Conservation (phyloP, 805 yeast genomes). For the Yarrowia phangngaensis region DNA sequence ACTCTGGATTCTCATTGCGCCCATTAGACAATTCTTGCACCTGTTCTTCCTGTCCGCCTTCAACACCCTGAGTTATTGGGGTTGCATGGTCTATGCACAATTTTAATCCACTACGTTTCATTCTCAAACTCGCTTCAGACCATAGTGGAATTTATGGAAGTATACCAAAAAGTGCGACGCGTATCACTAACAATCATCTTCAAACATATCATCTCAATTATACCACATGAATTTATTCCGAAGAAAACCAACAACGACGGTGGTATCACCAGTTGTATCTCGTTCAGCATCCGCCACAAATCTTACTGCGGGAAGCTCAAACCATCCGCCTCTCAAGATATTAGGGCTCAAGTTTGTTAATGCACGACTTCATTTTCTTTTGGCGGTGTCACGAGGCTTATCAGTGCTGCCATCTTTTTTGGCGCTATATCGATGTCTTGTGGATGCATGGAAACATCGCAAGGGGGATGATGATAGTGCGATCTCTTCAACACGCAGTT, state of each 20-base stretch:
- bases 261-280: slow-evolving; percentile 10
- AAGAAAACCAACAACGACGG: slow-evolving; percentile 17
- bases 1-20: no score
- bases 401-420: slow-evolving; percentile 65
- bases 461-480: slow-evolving; percentile 37
- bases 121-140: no score
- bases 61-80: slow-evolving; percentile 17
- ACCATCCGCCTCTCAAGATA: slow-evolving; percentile 45
- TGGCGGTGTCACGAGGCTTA: slow-evolving; percentile 74
- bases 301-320: slow-evolving; percentile 10
- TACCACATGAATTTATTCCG: background rate
- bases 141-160: background rate
- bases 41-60: no score
- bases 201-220: background rate
- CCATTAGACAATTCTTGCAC: no score
- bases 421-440: slow-evolving; percentile 44
- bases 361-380: slow-evolving; percentile 68
- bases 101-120: no score
- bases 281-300: slow-evolving; percentile 17
- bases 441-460: slow-evolving; percentile 37
- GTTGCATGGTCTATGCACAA: slow-evolving; percentile 20
- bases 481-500: slow-evolving; percentile 59
- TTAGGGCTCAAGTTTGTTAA: slow-evolving; percentile 68
- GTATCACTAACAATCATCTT: no score
- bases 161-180: background rate